Evolutionary conservation across 2,329 filamentous ascomycete genomes (phyloP).

Genomic region (Hypoxylon sp.): DNA sequence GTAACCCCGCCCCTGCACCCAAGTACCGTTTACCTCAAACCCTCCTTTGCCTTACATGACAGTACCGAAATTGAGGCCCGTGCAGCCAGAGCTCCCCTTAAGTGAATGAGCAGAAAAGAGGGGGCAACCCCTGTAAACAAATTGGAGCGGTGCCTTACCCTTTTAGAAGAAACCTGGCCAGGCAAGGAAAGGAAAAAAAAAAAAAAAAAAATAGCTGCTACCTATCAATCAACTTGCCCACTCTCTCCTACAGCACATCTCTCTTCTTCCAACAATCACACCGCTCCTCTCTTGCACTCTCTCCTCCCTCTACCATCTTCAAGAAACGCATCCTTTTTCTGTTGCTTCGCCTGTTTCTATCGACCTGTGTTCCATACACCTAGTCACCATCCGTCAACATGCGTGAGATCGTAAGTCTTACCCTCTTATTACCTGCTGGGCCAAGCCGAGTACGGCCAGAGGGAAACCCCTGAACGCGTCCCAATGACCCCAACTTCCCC

Average conservation of each 20-base stretch:
- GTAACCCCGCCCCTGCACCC: constrained; percentile 16
- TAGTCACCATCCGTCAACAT: constrained; percentile 60
- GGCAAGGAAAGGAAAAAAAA: too few species aligned
- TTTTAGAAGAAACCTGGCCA: constrained; percentile 25
- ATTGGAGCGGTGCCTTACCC: constrained; percentile 33
- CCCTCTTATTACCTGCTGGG: constrained; percentile 33
- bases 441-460: constrained; percentile 1
- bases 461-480: constrained; percentile 49
- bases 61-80: constrained; percentile 20
- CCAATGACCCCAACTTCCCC: constrained; percentile 45
- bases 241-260: background rate
- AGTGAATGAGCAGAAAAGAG: constrained; percentile 14
- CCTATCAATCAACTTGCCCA: constrained; percentile 2
- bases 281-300: constrained; percentile 38
- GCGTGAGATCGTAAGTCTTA: constrained; percentile 75
- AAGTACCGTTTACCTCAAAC: constrained; percentile 25
- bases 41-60: background rate
- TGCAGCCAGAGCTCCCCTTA: constrained; percentile 16
- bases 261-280: constrained; percentile 30
- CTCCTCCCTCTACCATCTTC: constrained; percentile 27
- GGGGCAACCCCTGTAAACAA: constrained; percentile 25
- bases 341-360: constrained; percentile 39
- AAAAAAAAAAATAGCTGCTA: constrained; percentile 26
- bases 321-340: constrained; percentile 36
- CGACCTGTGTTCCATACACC: constrained; percentile 37